Conservation (phyloP, 2,329 filamentous ascomycete genomes). For the Whalleya microplaca region DNA sequence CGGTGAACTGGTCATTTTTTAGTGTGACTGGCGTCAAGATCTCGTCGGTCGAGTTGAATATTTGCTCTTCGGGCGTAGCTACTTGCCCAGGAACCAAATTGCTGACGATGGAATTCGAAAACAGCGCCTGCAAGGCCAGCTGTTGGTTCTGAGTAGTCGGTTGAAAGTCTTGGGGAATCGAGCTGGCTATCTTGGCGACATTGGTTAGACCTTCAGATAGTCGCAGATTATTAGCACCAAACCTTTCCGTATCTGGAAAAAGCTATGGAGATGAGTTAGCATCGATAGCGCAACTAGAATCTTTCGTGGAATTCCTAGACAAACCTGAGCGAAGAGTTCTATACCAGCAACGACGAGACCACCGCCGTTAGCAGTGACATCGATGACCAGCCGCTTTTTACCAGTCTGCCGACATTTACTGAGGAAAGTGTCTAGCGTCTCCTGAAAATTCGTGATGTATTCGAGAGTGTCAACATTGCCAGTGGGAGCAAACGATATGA, state of each 20-base stretch:
- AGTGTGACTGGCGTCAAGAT: constrained; percentile 40
- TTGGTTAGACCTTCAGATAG: constrained; percentile 50
- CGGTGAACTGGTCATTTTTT: constrained; percentile 54
- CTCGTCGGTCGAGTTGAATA: constrained; percentile 35
- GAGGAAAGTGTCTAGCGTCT: constrained; percentile 36
- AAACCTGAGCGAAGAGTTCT: constrained; percentile 63
- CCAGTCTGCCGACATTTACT: constrained; percentile 44
- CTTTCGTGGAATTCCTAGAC: constrained; percentile 41
- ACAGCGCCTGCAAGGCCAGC: constrained; percentile 49
- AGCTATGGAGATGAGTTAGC: constrained; percentile 39
- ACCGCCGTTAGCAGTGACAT: constrained; percentile 61
- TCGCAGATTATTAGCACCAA: constrained; percentile 54
- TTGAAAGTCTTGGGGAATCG: constrained; percentile 35
- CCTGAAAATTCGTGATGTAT: constrained; percentile 42
- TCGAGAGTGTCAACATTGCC: constrained; percentile 30
- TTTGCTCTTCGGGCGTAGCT: constrained; percentile 43
- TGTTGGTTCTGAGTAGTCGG: constrained; percentile 42
- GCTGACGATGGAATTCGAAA: constrained; percentile 48
- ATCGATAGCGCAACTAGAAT: constrained; percentile 1
- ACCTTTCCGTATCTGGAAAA: constrained; percentile 54
- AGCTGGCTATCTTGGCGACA: constrained; percentile 44
- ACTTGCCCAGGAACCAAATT: constrained; percentile 51
- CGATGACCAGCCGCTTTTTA: constrained; percentile 64
- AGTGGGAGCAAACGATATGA: constrained; percentile 32
- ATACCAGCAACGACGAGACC: constrained; percentile 63